These are phyloP conservation scores for Hymenoscyphus fructigenus DNA, from an alignment of 2,329 filamentous ascomycete species.

Conservation along the genomic window DNA sequence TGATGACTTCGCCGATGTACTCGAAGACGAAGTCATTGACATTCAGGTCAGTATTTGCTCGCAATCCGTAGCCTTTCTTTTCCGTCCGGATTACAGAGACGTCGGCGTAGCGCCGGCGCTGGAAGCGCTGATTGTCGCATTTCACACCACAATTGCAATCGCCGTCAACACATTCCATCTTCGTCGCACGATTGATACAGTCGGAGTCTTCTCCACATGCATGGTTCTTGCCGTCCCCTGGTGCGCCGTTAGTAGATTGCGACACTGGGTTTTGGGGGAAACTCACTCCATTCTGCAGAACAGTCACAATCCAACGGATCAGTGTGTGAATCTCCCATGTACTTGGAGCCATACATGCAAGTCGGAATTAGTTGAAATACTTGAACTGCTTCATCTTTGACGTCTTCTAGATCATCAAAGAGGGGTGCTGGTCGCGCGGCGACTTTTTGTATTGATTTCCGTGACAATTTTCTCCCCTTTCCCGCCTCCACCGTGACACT, in stretches of 20 bases:
- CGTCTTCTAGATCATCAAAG: slow-evolving; percentile 74
- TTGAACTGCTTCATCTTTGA: slow-evolving; percentile 70
- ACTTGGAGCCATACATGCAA: slow-evolving; percentile 89
- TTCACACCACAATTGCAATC: slow-evolving; percentile 83
- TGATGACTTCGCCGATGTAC: slow-evolving; percentile 98
- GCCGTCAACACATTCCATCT: slow-evolving; percentile 86
- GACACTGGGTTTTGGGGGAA: slow-evolving; percentile 10
- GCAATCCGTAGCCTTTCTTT: slow-evolving; percentile 93
- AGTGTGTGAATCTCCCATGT: slow-evolving; percentile 87
- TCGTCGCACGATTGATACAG: slow-evolving; percentile 97
- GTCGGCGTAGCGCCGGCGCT: slow-evolving; percentile 82
- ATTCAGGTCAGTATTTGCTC: slow-evolving; percentile 73
- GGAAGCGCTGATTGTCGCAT: slow-evolving; percentile 95
- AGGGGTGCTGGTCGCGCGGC: slow-evolving; percentile 61
- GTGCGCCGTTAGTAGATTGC: slow-evolving; percentile 35
- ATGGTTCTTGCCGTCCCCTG: slow-evolving; percentile 66
- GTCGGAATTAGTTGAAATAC: slow-evolving; percentile 80
- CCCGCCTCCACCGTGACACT: slow-evolving; percentile 62
- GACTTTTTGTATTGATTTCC: slow-evolving; percentile 72
- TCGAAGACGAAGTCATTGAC: slow-evolving; percentile 94
- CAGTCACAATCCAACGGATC: slow-evolving; percentile 94
- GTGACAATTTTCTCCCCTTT: slow-evolving; percentile 68
- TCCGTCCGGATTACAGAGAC: slow-evolving; percentile 97
- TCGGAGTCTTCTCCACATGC: slow-evolving; percentile 96
- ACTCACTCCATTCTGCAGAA: slow-evolving; percentile 90